Base-by-base conservation (phyloP, 2,329 filamentous ascomycete genomes). In the Pleomassaria siparia region DNA sequence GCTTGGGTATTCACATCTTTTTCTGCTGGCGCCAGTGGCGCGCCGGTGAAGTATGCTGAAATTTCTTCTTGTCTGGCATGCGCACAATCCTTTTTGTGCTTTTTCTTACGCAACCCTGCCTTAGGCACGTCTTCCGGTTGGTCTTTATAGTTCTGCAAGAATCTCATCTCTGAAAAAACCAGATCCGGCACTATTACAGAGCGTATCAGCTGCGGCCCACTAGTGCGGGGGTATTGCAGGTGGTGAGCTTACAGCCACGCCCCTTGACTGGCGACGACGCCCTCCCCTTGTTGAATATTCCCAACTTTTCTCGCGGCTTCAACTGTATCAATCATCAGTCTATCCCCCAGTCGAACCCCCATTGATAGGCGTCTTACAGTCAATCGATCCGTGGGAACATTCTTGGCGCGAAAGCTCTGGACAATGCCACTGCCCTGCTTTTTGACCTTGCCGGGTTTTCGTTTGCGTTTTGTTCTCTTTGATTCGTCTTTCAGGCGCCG, bases 81-180 rank as follows among this genome's bases (percentile, higher is more conserved):
- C 37, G 58, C 56, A 18, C 59, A 58, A 29, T 64, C 63, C 46
- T 60, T 71, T 45, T 62, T 67, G 41, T 53, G 61, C 45, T 63
- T 69, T 50, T 63, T 70, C 50, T 58, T 56, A 21, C 48, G 32
- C 26, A 50, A 39, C 11, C 53, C 53, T 59, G 61, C 15, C 53
- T 60, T 45, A 54, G 56, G 44, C 43, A 45, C 32, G 56, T 56
- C 47, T 47, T 71, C 54, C 46, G 55, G 43, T 47, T 59, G 51
- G 32, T 55, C 60, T 47, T 55, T 59, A 13, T 67, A 62, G 46
- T 70, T 70, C 45, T 72, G 72, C 33, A 80, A 56, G 50, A 78
- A 79, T 20, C 67, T 72, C 73, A 79, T 76, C 55, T 78, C 75
- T 22, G 76, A 76, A 60, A 80, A 80, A 22, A 75, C 73, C 32